phyloP scores from a whole-genome alignment of 1,139 yeast genomes.

The Protomyces gravidus region DNA sequence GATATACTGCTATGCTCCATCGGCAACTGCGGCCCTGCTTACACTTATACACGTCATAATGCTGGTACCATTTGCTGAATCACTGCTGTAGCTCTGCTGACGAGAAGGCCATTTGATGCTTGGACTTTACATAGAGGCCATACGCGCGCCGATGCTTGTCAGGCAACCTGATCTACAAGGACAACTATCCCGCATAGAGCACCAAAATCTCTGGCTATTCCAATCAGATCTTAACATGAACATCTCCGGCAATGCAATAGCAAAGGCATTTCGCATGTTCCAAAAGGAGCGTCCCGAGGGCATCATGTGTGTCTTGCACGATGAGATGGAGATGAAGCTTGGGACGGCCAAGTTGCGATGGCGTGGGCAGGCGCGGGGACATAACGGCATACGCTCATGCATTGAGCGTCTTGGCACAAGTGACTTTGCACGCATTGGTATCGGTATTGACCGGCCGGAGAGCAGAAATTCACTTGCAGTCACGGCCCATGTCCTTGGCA shows the following conservation, averaged over 20 bases:
- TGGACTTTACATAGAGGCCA: conserved; percentile 1
- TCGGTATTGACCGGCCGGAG: conserved; percentile 23
- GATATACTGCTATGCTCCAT: background rate
- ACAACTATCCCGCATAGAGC: background rate
- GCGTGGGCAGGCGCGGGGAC: conserved; percentile 21
- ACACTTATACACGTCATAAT: conserved; percentile 13
- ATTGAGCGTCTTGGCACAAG: conserved; percentile 5
- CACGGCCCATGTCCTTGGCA: conserved; percentile 14
- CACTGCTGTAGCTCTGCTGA: background rate
- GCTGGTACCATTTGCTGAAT: conserved; percentile 4
- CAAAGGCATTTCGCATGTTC: background rate
- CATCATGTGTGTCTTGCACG: conserved; percentile 12
- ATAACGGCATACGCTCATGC: conserved; percentile 22
- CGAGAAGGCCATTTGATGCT: conserved; percentile 9
- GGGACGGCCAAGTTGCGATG: conserved; percentile 11
- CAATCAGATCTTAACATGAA: conserved; percentile 14
- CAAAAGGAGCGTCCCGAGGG: background rate
- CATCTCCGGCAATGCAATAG: conserved; percentile 11
- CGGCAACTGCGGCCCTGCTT: background rate
- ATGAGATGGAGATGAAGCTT: conserved; percentile 18
- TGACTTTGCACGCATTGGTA: conserved; percentile 13
- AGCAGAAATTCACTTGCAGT: conserved; percentile 12
- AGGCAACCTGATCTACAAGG: background rate
- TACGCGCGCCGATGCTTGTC: conserved; percentile 1
- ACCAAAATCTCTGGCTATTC: conserved; percentile 8